Conservation (phyloP, 2,329 filamentous ascomycete species). For the Apiospora sp. region DNA sequence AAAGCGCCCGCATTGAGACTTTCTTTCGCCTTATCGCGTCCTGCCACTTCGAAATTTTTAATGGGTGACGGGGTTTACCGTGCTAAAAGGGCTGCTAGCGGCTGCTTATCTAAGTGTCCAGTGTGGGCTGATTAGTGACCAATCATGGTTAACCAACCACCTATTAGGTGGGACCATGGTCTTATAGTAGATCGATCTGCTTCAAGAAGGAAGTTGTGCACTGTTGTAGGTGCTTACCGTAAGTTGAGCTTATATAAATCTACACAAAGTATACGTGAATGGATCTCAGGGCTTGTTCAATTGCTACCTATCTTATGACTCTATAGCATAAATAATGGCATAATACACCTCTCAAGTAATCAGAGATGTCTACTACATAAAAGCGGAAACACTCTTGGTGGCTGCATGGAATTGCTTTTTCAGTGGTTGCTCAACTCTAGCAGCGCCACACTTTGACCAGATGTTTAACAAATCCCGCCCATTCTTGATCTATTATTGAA, state of each 20-base stretch:
- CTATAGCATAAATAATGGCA: too few relatives aligned
- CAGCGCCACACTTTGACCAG: neutral
- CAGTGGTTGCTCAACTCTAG: neutral
- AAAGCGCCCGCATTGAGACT: neutral
- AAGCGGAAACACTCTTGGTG: too few relatives aligned
- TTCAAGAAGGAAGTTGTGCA: neutral
- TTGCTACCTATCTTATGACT: too few relatives aligned
- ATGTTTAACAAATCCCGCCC: neutral
- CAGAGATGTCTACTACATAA: too few relatives aligned
- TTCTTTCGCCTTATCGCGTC: slow-evolving; percentile 14
- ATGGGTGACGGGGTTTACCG: slow-evolving; percentile 1
- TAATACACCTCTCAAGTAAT: too few relatives aligned
- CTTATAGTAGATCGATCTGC: neutral
- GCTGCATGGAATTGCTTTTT: neutral
- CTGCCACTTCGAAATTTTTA: slow-evolving; percentile 7
- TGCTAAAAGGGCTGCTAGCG: neutral
- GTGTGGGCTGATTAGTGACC: neutral
- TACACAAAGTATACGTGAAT: too few relatives aligned
- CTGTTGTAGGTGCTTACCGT: neutral
- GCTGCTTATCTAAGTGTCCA: neutral
- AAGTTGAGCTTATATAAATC: too few relatives aligned
- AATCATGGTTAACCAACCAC: neutral
- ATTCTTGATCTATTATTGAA: neutral
- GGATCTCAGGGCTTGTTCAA: too few relatives aligned
- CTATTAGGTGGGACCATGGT: neutral